These are phyloP conservation scores for Fusarium equiseti DNA, from an alignment of 2,329 filamentous ascomycete species.

Conservation along the genomic window DNA sequence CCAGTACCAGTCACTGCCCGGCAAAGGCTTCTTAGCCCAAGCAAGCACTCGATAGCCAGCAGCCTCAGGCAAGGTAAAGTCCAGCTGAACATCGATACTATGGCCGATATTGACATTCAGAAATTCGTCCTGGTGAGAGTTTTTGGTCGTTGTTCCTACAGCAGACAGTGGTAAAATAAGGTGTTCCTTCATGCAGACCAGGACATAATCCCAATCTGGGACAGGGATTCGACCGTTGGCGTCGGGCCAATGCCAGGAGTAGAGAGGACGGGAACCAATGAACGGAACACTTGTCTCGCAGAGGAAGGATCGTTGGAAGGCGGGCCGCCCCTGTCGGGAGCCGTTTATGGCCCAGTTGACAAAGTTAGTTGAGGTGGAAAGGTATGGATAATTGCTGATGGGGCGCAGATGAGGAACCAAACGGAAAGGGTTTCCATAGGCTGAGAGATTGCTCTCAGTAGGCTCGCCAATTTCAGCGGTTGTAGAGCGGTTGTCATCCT, in stretches of 20 bases:
- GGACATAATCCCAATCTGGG: too few relatives aligned
- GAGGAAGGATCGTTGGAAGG: neutral
- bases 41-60: slow-evolving; percentile 2
- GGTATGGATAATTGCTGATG: accelerated
- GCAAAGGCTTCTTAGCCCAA: neutral
- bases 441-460: neutral
- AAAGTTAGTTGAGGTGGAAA: neutral
- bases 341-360: neutral
- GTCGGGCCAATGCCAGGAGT: neutral
- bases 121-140: neutral
- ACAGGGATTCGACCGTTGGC: too few relatives aligned
- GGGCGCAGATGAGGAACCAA: neutral
- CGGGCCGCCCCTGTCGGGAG: neutral
- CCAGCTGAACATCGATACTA: neutral
- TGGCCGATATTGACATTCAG: too few relatives aligned
- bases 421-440: neutral
- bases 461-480: neutral
- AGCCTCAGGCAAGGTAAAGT: neutral
- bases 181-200: too few relatives aligned
- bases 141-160: too few relatives aligned
- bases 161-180: too few relatives aligned
- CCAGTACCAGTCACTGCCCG: neutral
- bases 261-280: neutral
- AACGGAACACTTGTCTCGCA: neutral
- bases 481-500: neutral